Percentiles rank a stretch among this genome's conserved stretches.
Conservation (phyloP, 768 basidiomycete species). For the Russula sp. region DNA sequence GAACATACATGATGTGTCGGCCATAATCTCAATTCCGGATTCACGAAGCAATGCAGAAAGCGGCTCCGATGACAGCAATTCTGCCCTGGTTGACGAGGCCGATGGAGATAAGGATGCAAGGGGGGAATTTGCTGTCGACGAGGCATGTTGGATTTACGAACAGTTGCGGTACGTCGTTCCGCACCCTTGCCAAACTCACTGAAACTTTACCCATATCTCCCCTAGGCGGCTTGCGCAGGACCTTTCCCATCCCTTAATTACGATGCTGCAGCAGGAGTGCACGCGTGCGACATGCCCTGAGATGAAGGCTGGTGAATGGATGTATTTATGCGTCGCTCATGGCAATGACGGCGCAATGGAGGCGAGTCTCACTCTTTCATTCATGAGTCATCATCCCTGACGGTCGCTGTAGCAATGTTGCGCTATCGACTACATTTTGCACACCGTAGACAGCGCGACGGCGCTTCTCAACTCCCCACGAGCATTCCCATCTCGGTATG, state of each 20-base stretch:
- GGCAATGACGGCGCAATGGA: constrained; percentile 84
- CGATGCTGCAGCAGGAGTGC: constrained; percentile 81
- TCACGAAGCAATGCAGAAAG: constrained; percentile 21
- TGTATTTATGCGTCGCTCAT: constrained; percentile 93
- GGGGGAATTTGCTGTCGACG: constrained; percentile 59
- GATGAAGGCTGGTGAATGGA: constrained; percentile 99
- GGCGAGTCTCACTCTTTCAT: constrained; percentile 35
- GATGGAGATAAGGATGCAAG: constrained; percentile 31
- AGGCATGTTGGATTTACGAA: constrained; percentile 79
- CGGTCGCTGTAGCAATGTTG: constrained; percentile 67
- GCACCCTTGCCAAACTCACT: neutral
- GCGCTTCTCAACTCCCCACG: constrained; percentile 85
- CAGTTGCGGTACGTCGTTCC: constrained; percentile 42
- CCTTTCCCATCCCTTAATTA: constrained; percentile 77
- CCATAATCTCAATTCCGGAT: constrained; percentile 68
- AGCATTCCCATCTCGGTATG: constrained; percentile 84
- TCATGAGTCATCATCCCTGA: constrained; percentile 5
- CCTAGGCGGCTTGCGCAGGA: constrained; percentile 80
- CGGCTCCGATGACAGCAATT: constrained; percentile 16
- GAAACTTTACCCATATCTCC: neutral
- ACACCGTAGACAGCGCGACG: constrained; percentile 89
- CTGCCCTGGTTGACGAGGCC: constrained; percentile 27
- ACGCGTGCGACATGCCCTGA: constrained; percentile 82
- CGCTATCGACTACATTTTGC: constrained; percentile 93
- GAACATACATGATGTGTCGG: constrained; percentile 83